Conservation (phyloP, 805 yeast species). For the Kodamaea sagamina region DNA sequence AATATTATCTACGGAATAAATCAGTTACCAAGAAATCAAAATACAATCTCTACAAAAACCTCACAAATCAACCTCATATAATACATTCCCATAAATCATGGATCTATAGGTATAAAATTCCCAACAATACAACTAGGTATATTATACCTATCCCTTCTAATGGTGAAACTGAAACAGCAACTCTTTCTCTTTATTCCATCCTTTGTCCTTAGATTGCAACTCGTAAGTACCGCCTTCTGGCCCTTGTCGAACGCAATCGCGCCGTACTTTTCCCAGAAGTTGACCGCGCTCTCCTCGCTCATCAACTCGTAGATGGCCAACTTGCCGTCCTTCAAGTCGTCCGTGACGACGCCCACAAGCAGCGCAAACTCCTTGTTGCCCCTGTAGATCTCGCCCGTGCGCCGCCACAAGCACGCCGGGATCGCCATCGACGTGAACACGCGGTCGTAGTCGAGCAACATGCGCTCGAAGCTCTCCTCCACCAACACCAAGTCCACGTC, state of each 20-base stretch:
- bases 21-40: too few relatives aligned
- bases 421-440: conserved; percentile 97
- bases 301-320: conserved; percentile 89
- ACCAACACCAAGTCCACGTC: conserved; percentile 90
- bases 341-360: conserved; percentile 84
- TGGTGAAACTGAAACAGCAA: conserved; percentile 93
- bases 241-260: conserved; percentile 95
- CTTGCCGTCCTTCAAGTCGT: conserved; percentile 88
- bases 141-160: conserved; percentile 87
- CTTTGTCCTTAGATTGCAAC: conserved; percentile 81
- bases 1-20: too few relatives aligned
- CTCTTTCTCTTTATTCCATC: conserved; percentile 79
- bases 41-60: neutral
- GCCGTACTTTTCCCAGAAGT: conserved; percentile 97
- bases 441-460: conserved; percentile 89
- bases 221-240: conserved; percentile 90
- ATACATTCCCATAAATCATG: conserved; percentile 20
- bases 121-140: conserved; percentile 97
- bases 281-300: conserved; percentile 95
- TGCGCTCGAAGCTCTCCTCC: conserved; percentile 91
- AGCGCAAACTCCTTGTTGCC: conserved; percentile 97
- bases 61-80: too few relatives aligned
- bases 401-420: conserved; percentile 96
- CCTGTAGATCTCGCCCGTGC: conserved; percentile 93
- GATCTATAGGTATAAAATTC: conserved; percentile 81